These are phyloP conservation scores for Austroboletus olivaceoglutinosus DNA, from an alignment of 1,284 basidiomycete species.

Conservation along the genomic window DNA sequence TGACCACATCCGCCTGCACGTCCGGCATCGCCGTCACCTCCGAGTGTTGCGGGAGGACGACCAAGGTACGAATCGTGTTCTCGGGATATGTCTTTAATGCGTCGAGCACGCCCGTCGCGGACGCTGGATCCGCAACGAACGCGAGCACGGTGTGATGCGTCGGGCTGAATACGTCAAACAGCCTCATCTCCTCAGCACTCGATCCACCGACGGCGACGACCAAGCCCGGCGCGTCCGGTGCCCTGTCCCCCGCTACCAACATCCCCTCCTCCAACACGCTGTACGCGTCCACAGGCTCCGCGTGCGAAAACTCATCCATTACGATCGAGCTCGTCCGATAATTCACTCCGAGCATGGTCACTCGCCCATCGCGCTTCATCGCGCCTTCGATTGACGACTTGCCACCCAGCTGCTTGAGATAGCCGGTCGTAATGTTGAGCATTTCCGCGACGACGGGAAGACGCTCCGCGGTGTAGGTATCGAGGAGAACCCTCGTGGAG, in stretches of 20 bases:
- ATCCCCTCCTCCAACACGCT: slow-evolving; percentile 6
- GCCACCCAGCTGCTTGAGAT: not conserved
- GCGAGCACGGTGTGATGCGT: slow-evolving; percentile 25
- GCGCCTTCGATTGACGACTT: not conserved
- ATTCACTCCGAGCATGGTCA: slow-evolving; percentile 37
- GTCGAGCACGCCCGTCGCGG: slow-evolving; percentile 5
- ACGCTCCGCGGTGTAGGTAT: slow-evolving; percentile 38
- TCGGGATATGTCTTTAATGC: slow-evolving; percentile 3
- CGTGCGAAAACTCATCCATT: slow-evolving; percentile 21
- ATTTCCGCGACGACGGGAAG: slow-evolving; percentile 41
- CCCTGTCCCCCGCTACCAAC: slow-evolving; percentile 21
- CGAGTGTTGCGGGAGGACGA: slow-evolving; percentile 15
- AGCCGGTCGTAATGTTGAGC: slow-evolving; percentile 25
- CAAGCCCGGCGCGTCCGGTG: slow-evolving; percentile 19
- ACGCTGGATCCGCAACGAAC: slow-evolving; percentile 13
- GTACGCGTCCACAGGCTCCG: slow-evolving; percentile 13
- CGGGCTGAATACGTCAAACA: slow-evolving; percentile 28
- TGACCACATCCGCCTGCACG: not conserved
- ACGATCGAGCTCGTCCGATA: slow-evolving; percentile 35
- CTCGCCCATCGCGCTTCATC: slow-evolving; percentile 9
- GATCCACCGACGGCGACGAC: not conserved
- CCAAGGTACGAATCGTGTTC: not conserved
- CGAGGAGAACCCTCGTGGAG: slow-evolving; percentile 32
- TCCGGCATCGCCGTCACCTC: not conserved
- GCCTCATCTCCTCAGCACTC: slow-evolving; percentile 1